A percentile compares a stretch with the other conserved stretches of the same genome.
phyloP scores from a whole-genome alignment of 306 rosid species.

The Abrus pulchellus region DNA sequence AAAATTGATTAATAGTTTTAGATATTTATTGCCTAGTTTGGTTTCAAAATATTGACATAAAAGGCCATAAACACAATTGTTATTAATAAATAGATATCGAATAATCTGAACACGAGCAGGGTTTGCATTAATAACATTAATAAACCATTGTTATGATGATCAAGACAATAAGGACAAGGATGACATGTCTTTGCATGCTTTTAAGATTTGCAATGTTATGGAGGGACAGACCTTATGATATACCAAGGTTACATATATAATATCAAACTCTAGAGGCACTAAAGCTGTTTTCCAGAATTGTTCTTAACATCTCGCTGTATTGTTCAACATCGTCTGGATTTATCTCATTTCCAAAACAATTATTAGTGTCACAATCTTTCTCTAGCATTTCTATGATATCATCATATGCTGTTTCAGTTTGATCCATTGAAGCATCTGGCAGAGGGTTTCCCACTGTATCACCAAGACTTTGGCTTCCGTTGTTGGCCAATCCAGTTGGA shows the following conservation, averaged over 20 bases:
- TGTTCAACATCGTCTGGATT: constrained; percentile 18
- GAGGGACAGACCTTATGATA: constrained; percentile 5
- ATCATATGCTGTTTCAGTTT: constrained; percentile 28
- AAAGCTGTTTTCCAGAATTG: background rate
- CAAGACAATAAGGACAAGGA: background rate
- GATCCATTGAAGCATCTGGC: constrained; percentile 3
- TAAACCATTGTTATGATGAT: background rate
- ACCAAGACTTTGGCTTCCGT: constrained; percentile 41
- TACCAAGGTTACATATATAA: background rate
- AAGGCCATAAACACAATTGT: no score
- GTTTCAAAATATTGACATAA: no score
- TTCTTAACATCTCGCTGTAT: constrained; percentile 21
- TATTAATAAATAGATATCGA: no score
- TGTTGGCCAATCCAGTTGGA: background rate
- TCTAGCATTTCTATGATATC: constrained; percentile 43
- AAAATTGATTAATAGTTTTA: no score
- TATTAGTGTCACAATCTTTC: constrained; percentile 28
- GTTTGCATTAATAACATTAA: background rate
- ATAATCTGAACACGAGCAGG: no score
- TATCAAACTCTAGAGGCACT: background rate
- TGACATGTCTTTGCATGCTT: background rate
- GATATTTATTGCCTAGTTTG: no score
- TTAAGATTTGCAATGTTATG: background rate
- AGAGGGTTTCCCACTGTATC: constrained; percentile 2
- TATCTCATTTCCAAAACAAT: constrained; percentile 28